Evolutionary conservation across 2,329 filamentous ascomycete species (phyloP).

Genomic region (Xylaria sp.): DNA sequence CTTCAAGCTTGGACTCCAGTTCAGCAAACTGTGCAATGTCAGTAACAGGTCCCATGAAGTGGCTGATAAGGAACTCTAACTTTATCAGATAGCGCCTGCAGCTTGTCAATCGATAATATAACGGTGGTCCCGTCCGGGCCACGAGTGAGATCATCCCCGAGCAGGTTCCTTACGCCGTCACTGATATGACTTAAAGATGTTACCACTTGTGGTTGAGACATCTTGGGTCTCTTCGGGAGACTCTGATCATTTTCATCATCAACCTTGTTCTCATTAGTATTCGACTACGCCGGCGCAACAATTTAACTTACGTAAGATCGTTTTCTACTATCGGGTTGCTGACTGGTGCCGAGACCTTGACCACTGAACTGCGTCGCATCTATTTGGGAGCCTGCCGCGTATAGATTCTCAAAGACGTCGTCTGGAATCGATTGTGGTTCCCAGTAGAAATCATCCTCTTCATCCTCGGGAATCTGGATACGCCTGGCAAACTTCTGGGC

Average conservation of each 20-base stretch:
- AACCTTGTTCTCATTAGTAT: constrained; percentile 45
- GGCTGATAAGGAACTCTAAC: constrained; percentile 36
- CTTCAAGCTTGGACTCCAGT: constrained; percentile 50
- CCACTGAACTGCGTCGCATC: constrained; percentile 46
- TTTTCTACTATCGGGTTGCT: constrained; percentile 52
- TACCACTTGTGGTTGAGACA: constrained; percentile 44
- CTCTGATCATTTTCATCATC: constrained; percentile 48
- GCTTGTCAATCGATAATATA: constrained; percentile 45
- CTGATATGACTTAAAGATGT: constrained; percentile 43
- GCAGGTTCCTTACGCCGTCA: constrained; percentile 48
- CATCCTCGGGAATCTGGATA: constrained; percentile 52
- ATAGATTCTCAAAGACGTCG: constrained; percentile 60
- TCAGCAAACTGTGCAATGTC: constrained; percentile 48
- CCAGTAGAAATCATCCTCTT: constrained; percentile 54
- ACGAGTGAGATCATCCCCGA: constrained; percentile 39
- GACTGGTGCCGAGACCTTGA: constrained; percentile 28
- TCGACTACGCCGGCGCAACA: neutral
- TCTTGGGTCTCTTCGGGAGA: constrained; percentile 48
- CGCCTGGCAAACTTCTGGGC: constrained; percentile 60
- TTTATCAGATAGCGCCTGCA: constrained; percentile 48
- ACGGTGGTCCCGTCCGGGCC: constrained; percentile 43
- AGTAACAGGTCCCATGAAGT: constrained; percentile 26
- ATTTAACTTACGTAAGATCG: constrained; percentile 57
- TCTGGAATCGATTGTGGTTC: constrained; percentile 59
- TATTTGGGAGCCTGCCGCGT: constrained; percentile 50